These are phyloP conservation scores for Kondoa malvinella DNA, from an alignment of 768 basidiomycete species.

Conservation along the genomic window DNA sequence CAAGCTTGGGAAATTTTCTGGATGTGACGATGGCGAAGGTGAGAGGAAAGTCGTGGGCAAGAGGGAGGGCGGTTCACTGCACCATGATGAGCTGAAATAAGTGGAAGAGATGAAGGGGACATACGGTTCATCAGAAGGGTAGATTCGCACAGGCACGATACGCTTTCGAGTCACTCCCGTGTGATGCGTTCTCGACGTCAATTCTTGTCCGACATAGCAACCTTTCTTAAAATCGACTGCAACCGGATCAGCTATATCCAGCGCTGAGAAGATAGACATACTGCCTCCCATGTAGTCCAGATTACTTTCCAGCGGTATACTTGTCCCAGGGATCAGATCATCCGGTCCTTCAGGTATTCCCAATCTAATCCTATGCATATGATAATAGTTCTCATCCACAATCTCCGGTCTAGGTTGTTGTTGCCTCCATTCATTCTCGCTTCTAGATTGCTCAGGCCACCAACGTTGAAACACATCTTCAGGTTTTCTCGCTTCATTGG, in stretches of 20 bases:
- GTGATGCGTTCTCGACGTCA: slow-evolving; percentile 91
- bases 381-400: slow-evolving; percentile 34
- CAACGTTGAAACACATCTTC: not conserved
- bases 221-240: slow-evolving; percentile 91
- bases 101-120: not conserved
- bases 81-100: not conserved
- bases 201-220: slow-evolving; percentile 93
- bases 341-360: slow-evolving; percentile 61
- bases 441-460: not conserved
- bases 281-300: slow-evolving; percentile 86
- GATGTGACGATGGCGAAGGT: not conserved
- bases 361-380: slow-evolving; percentile 19
- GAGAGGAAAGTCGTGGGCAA: slow-evolving; percentile 7
- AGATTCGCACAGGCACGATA: slow-evolving; percentile 59
- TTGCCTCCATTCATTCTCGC: not conserved
- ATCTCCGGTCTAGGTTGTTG: slow-evolving; percentile 32
- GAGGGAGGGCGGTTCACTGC: slow-evolving; percentile 6
- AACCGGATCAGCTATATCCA: slow-evolving; percentile 22
- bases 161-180: slow-evolving; percentile 81
- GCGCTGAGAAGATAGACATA: slow-evolving; percentile 35
- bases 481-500: not conserved
- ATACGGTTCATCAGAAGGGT: slow-evolving; percentile 33
- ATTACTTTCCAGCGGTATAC: slow-evolving; percentile 88
- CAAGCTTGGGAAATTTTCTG: not conserved
- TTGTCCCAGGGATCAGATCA: slow-evolving; percentile 59